A percentile compares a stretch with the other conserved stretches of the same genome.
Conservation (phyloP, 176 grass and related monocot species). For the Chloris gayana region DNA sequence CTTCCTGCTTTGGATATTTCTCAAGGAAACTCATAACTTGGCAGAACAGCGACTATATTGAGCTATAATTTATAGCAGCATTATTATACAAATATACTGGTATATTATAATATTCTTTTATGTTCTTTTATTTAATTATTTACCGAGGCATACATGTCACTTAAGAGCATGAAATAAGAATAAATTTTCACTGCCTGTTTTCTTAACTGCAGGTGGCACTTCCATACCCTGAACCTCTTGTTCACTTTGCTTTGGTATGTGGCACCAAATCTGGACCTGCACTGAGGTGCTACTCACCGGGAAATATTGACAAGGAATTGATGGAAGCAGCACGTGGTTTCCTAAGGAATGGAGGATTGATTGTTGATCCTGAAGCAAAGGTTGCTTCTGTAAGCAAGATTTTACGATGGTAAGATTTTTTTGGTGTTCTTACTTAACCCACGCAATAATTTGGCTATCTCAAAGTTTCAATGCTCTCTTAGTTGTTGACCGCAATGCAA, state of each 20-base stretch:
- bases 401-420: constrained; percentile 75
- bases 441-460: not conserved
- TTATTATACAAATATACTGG: not conserved
- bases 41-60: not conserved
- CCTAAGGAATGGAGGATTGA: constrained; percentile 75
- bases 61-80: not conserved
- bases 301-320: constrained; percentile 92
- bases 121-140: constrained; percentile 24
- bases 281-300: constrained; percentile 85
- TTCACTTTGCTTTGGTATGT: constrained; percentile 96
- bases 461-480: not conserved
- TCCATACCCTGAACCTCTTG: constrained; percentile 81
- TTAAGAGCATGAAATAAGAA: not conserved
- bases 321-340: constrained; percentile 84
- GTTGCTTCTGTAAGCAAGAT: constrained; percentile 75
- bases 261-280: constrained; percentile 87
- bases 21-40: not conserved
- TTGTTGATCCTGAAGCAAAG: constrained; percentile 73
- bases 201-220: constrained; percentile 69
- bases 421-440: constrained; percentile 32
- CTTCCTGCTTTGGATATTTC: not conserved
- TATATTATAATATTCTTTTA: not conserved
- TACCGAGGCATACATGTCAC: not conserved
- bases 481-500: too few species aligned
- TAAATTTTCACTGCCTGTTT: constrained; percentile 10